A percentile compares a stretch with the other conserved stretches of the same genome.
phyloP scores from a whole-genome alignment of 805 yeast genomes.

The Ogataea corticis region DNA sequence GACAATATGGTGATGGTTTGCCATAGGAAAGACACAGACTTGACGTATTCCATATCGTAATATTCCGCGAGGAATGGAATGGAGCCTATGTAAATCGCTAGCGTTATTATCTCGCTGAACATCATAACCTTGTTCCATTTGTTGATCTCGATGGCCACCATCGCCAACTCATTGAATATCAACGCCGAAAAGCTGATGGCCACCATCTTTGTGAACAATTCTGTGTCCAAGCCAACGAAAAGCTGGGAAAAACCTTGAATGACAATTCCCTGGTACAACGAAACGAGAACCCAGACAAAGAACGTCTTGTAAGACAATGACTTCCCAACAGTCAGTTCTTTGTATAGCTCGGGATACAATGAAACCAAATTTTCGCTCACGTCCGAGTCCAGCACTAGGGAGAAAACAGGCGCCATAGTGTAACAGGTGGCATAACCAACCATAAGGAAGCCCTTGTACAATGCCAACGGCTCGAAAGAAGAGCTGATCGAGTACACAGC shows the following conservation, averaged over 20 bases:
- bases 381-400: slow-evolving; percentile 87
- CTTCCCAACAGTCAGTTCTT: slow-evolving; percentile 85
- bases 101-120: slow-evolving; percentile 67
- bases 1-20: slow-evolving; percentile 63
- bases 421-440: slow-evolving; percentile 97
- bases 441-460: slow-evolving; percentile 96
- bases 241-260: slow-evolving; percentile 82
- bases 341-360: slow-evolving; percentile 91
- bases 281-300: slow-evolving; percentile 85
- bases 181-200: slow-evolving; percentile 79
- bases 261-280: slow-evolving; percentile 86
- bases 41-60: slow-evolving; percentile 68
- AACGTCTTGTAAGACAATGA: slow-evolving; percentile 86
- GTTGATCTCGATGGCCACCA: slow-evolving; percentile 91
- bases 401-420: slow-evolving; percentile 98
- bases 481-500: slow-evolving; percentile 89
- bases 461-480: slow-evolving; percentile 87
- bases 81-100: slow-evolving; percentile 65
- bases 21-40: slow-evolving; percentile 63
- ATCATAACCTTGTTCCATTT: slow-evolving; percentile 88
- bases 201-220: slow-evolving; percentile 72
- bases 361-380: slow-evolving; percentile 86
- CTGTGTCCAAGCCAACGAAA: slow-evolving; percentile 60
- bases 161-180: slow-evolving; percentile 79
- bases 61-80: slow-evolving; percentile 88